These are phyloP conservation scores for Canariomyces notabilis DNA, from an alignment of 2,329 filamentous ascomycete genomes.

Conservation along the genomic window DNA sequence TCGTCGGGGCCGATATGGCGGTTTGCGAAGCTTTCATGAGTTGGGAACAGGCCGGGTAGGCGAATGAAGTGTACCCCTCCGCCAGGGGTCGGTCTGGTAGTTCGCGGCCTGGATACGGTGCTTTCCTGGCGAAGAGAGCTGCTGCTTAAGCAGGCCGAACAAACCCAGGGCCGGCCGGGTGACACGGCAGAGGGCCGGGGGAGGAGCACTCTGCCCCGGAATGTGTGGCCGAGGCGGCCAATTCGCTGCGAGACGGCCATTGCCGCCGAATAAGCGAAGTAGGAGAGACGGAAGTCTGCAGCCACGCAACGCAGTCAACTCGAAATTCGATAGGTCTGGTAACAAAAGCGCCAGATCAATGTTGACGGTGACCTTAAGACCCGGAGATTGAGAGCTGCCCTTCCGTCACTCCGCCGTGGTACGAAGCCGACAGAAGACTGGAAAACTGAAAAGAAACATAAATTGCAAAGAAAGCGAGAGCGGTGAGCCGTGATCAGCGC, in stretches of 20 bases:
- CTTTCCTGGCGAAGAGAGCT: slow-evolving; percentile 1
- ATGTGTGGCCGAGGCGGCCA: slow-evolving; percentile 19
- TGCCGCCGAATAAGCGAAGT: background rate
- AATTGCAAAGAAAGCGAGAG: too few relatives aligned
- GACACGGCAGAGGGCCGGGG: slow-evolving; percentile 12
- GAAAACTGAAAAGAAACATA: too few relatives aligned
- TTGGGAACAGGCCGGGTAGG: slow-evolving; percentile 20
- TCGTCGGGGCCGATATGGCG: slow-evolving; percentile 84
- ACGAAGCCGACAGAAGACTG: too few relatives aligned
- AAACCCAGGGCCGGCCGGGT: slow-evolving; percentile 1
- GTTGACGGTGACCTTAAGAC: background rate
- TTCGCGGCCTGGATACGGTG: background rate
- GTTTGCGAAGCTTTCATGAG: slow-evolving; percentile 64
- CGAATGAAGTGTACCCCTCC: too few relatives aligned
- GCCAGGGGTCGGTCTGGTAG: too few relatives aligned
- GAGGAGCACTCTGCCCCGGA: slow-evolving; percentile 17
- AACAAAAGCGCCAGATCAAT: background rate
- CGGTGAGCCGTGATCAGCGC: too few relatives aligned
- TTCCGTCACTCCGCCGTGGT: too few relatives aligned
- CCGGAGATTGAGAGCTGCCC: background rate
- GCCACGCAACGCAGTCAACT: background rate
- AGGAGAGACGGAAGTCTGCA: too few relatives aligned
- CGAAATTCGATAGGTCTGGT: background rate
- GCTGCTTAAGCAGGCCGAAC: background rate
- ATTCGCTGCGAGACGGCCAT: slow-evolving; percentile 22